Evolutionary conservation across 1,284 basidiomycete genomes (phyloP), one percentile per base, ranked within the genome.

Genomic region (Puccinia hordei): DNA sequence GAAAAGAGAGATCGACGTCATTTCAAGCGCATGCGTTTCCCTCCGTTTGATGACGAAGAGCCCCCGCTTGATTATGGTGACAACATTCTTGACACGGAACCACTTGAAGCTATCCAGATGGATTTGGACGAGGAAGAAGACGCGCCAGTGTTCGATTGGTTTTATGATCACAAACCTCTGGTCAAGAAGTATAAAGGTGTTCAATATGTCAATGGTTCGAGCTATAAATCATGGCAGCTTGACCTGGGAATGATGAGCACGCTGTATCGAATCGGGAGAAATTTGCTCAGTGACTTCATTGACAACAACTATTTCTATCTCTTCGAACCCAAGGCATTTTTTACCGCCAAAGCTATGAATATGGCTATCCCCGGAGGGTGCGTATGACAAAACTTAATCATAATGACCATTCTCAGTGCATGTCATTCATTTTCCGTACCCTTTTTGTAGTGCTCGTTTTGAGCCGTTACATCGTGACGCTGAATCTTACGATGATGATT

Each of bases 21-120:
- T 86, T 99, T 99, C 88, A 99, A 99, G 88, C 93, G 97, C 74
- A 99, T 99, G 95, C 91, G 97, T n/a, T 99, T 99, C 88, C 97
- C 97, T 51, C 97, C 97, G 0, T 99, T 99, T 85, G 97, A 99
- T 84, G 97, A 99, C 85, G 97, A 99, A 87, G 97, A 99, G 85
- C 97, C 95, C 17, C 95, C 95, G 15, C 90, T 97, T 86, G 95
- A 98, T 86, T 98, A 98, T 84, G 95, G 95, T 81, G 97, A 99
- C 88, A 99, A 99, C 86, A 91, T 99, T 24, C 87, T 99, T 83
- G 97, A 99, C 84, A 95, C 98, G 19, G 97, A 99, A 82, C 97
- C 97, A 44, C 88, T 99, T 66, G 97, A 99, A 86, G 93, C 95
- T 49, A 99, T 99, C 83, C 97, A 99, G 87, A 89, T 99, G 81